Evolutionary conservation across 1,284 basidiomycete species (phyloP), one percentile per base, ranked within the genome.

Genomic region (Xanthoconium separans): DNA sequence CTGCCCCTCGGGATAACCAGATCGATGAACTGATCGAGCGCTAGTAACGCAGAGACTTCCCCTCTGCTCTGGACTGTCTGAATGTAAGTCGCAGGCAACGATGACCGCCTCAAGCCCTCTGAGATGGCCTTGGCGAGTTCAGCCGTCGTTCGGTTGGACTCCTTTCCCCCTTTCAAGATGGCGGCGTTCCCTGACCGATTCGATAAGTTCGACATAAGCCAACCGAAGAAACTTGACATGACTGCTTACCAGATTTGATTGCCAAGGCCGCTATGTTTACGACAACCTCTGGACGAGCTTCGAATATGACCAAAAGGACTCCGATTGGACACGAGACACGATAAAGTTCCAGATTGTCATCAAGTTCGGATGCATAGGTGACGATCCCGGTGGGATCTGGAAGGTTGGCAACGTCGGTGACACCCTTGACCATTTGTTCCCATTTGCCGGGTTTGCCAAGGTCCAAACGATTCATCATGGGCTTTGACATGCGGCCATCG

Each of bases 311-410:
- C 46, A 99, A 80, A 27, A 99, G 77, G 1, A 98, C 95, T 18
- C 97, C 97, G 58, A 99, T 97, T 0, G 97, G 95, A 70, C 96
- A 99, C 0, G 95, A 93, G 1, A 99, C 89, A 37, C 94, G 84
- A 73, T 97, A 95, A 13, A 99, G 80, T 64, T 98, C 91, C 15
- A 99, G 77, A 0, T 77, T 81, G 37, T 94, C 90, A 61, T 96
- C 95, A 29, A 99, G 77, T 64, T 91, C 82, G 18, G 85, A 87
- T 0, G 96, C 94, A 69, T 96, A 98, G 0, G 91, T 86, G 29
- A 98, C 87, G 33, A 82, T 76, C 8, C 95, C 96, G 3, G 88
- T 92, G 2, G 97, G 96, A 67, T 94, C 91, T 0, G 89, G 86
- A 11, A 99, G 82, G 5, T 75, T 70, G 7, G 92, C 93, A 8